These are phyloP conservation scores for Ogataea ganodermae DNA, from an alignment of 805 yeast genomes.

Conservation along the genomic window DNA sequence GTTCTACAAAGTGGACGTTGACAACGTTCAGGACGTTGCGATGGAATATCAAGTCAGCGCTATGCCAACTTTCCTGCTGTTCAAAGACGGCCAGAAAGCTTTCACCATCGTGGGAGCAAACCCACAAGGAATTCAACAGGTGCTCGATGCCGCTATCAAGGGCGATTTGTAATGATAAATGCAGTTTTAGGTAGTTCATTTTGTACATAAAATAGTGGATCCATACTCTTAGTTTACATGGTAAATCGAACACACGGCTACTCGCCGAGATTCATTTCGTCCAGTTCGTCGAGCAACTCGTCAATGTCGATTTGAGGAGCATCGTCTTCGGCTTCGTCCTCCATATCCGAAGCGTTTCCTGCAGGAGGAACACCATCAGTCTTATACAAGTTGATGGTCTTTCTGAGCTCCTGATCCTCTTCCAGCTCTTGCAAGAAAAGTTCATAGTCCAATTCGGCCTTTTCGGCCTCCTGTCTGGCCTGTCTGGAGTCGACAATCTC, in stretches of 20 bases:
- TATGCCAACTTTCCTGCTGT: conserved; percentile 73
- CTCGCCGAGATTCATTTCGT: conserved; percentile 85
- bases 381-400: conserved; percentile 86
- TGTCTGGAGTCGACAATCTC: conserved; percentile 56
- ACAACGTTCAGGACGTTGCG: conserved; percentile 60
- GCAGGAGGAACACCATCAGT: conserved; percentile 40
- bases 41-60: conserved; percentile 62
- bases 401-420: conserved; percentile 94
- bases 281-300: conserved; percentile 92
- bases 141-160: conserved; percentile 28
- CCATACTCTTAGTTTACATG: background rate
- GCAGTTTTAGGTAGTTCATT: background rate
- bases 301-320: conserved; percentile 89
- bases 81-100: conserved; percentile 59
- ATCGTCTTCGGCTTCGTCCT: conserved; percentile 56
- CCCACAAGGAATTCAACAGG: conserved; percentile 38
- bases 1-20: conserved; percentile 74
- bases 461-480: conserved; percentile 84
- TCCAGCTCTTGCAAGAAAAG: conserved; percentile 94
- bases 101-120: conserved; percentile 69
- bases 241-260: conserved; percentile 9
- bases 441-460: conserved; percentile 94
- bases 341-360: conserved; percentile 43
- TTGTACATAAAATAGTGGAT: conserved; percentile 1
- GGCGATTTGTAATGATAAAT: conserved; percentile 13